These are phyloP conservation scores for Vitis hybrid DNA, from an alignment of 177 flowering plant genomes.

Conservation along the genomic window DNA sequence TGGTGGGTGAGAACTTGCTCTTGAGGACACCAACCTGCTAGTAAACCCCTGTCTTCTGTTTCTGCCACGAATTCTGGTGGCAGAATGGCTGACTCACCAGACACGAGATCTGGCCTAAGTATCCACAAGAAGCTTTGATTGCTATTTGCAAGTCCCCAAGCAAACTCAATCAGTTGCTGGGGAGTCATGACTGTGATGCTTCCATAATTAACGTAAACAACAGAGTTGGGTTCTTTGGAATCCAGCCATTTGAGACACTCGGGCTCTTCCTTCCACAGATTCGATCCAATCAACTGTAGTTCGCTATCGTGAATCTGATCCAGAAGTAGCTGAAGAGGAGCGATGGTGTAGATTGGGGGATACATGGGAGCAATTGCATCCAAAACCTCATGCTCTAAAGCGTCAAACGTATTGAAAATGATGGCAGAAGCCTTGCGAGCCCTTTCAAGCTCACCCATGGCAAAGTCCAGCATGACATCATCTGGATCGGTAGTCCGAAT, in stretches of 20 bases:
- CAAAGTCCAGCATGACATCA: too few relatives aligned
- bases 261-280: background rate
- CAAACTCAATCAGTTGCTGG: conserved; percentile 4
- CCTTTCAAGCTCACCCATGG: too few relatives aligned
- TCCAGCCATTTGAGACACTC: background rate
- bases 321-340: background rate
- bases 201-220: too few relatives aligned
- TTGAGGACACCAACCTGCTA: conserved; percentile 10
- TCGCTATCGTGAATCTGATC: background rate
- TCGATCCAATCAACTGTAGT: background rate
- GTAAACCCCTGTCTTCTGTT: conserved; percentile 1
- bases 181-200: conserved; percentile 2
- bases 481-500: too few relatives aligned
- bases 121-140: conserved; percentile 9
- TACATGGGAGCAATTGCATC: background rate
- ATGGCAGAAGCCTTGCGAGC: too few relatives aligned
- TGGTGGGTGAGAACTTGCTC: background rate
- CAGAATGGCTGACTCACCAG: background rate
- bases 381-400: background rate
- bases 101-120: conserved; percentile 6
- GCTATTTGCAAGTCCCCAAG: conserved; percentile 9
- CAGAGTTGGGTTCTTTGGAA: too few relatives aligned
- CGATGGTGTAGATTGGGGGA: background rate
- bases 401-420: too few relatives aligned
- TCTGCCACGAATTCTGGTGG: conserved; percentile 2